Evolutionary conservation across 257 asterid species (phyloP), one percentile per base, ranked within the genome.

Genomic region (Nicotiana benthamiana): DNA sequence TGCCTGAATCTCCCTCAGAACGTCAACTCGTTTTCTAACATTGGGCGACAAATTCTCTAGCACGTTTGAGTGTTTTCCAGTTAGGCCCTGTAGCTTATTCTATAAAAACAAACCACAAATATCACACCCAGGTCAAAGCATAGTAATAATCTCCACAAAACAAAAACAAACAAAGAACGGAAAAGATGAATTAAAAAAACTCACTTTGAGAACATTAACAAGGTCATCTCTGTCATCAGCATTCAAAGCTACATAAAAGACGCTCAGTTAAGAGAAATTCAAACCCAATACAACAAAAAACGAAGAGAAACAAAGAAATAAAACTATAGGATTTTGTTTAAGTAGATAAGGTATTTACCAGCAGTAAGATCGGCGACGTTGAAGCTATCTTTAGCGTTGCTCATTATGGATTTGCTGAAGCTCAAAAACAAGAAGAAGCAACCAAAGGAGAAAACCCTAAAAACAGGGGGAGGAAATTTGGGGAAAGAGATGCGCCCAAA

Each of bases 121-220:
- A 9, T 26, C 3, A 10, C 43, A 6, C 20, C 18, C 18, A 3
- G 48, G 2, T 9, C 48, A 40, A 1, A 20, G 6, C 62, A 56
- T 56, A 17, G 3, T 24, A 3, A 57, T 18, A 6, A 48, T 30
- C 48, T 40, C 48, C 48, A 40, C 9, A 8, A 40, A 40, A 11
- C 48, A 40, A 40, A 8, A 18, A 78, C 65, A 66, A 17, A 52
- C 11, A 40, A 7, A 1, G 10, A 40, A 40, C 48, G 2, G 11
- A 40, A 40, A 40, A 40, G 48, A 40, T 40, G 12, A 1, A 40
- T 2, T 36, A 36, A 16, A 72, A 0, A 24, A 81, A 77, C 90
- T 43, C 52, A 91, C 97, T 89, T 93, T 91, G 24, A 93, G 90
- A 51, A 90, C 94, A 85, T 86, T 89, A 60, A 91, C 96, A 75